These are phyloP conservation scores for Pseudisothecium myosuroides DNA, from an alignment of 225 moss, liverwort and hornwort genomes.

Conservation along the genomic window DNA sequence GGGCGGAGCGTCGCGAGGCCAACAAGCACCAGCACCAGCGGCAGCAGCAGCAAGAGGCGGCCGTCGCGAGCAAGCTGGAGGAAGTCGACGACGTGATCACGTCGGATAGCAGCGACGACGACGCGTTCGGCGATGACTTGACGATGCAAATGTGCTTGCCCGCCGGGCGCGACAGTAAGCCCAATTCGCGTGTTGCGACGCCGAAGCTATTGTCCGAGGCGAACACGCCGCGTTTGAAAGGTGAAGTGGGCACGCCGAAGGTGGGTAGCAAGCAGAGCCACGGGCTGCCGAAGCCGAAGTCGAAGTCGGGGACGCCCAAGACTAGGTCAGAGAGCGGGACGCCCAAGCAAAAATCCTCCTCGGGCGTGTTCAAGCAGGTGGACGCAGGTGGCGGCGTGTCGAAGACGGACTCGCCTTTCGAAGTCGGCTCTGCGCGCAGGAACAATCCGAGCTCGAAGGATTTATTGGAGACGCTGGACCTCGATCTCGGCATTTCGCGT, in stretches of 20 bases:
- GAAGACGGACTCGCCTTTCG: constrained; percentile 3
- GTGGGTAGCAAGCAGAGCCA: background rate
- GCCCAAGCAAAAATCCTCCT: constrained; percentile 3
- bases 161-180: constrained; percentile 12
- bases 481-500: constrained; percentile 50
- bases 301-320: constrained; percentile 24
- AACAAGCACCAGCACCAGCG: background rate
- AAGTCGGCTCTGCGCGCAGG: constrained; percentile 9
- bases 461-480: constrained; percentile 24
- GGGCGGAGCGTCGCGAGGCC: constrained; percentile 17
- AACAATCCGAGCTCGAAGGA: background rate
- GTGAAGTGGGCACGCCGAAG: constrained; percentile 14
- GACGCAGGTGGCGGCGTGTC: background rate
- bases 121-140: background rate
- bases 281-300: constrained; percentile 6
- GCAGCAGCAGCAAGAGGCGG: background rate
- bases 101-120: constrained; percentile 45
- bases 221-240: constrained; percentile 16
- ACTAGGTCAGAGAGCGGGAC: constrained; percentile 22
- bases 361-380: background rate
- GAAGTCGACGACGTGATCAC: constrained; percentile 23
- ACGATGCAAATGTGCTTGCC: constrained; percentile 13
- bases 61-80: background rate
- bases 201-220: constrained; percentile 16
- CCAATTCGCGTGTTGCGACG: constrained; percentile 26